Evolutionary conservation across 1,284 basidiomycete genomes (phyloP).

Genomic region (Xerocomus cyaneibrunnescens): DNA sequence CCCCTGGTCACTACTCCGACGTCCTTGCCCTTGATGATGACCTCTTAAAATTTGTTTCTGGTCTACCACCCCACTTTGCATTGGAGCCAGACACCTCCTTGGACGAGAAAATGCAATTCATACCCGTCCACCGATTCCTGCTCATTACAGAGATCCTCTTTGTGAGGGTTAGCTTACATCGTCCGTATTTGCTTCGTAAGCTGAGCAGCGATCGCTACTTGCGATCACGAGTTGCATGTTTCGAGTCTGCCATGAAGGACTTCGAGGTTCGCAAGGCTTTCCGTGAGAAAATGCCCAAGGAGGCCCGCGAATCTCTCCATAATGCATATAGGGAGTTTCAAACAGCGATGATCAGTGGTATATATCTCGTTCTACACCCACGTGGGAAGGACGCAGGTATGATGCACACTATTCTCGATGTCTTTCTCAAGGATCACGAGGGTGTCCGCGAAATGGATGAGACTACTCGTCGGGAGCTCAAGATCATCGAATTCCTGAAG

Average conservation of each 20-base stretch:
- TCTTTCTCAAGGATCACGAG: constrained; percentile 73
- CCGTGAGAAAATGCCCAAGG: constrained; percentile 56
- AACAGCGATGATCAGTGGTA: constrained; percentile 82
- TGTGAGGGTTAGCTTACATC: constrained; percentile 74
- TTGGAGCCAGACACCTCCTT: constrained; percentile 78
- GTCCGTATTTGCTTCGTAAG: constrained; percentile 75
- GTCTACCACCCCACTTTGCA: constrained; percentile 75
- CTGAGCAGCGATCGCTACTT: constrained; percentile 73
- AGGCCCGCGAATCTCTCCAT: constrained; percentile 65
- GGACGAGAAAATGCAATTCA: constrained; percentile 62
- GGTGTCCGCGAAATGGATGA: constrained; percentile 70
- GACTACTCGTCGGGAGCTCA: constrained; percentile 75
- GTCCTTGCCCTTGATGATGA: constrained; percentile 85
- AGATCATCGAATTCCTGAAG: constrained; percentile 78
- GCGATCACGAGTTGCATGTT: constrained; percentile 73
- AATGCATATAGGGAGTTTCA: constrained; percentile 84
- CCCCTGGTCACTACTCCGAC: constrained; percentile 82
- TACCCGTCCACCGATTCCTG: constrained; percentile 77
- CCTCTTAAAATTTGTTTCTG: constrained; percentile 72
- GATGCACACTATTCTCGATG: constrained; percentile 78
- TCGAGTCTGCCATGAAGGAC: constrained; percentile 77
- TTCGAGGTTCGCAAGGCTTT: constrained; percentile 70
- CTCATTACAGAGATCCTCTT: constrained; percentile 79
- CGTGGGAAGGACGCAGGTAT: constrained; percentile 61
- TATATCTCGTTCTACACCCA: constrained; percentile 77